These are phyloP conservation scores for Kwoniella heveanensis DNA, from an alignment of 768 basidiomycete species.

Conservation along the genomic window DNA sequence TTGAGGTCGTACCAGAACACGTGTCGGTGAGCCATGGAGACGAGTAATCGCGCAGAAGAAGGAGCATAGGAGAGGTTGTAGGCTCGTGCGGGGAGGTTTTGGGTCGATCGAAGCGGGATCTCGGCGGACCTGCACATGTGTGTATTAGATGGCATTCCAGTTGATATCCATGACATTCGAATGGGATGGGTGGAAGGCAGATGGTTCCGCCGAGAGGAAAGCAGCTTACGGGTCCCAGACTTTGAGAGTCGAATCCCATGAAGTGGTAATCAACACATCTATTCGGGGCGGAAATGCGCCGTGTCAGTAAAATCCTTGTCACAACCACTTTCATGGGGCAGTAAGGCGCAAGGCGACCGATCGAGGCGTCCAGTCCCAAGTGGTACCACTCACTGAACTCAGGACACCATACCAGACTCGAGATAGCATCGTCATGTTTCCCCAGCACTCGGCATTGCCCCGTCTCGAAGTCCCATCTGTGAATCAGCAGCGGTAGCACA, in stretches of 20 bases:
- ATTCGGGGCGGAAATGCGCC: too few species aligned
- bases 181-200: too few species aligned
- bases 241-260: constrained; percentile 87
- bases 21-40: constrained; percentile 86
- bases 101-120: constrained; percentile 64
- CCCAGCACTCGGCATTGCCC: constrained; percentile 76
- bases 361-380: too few species aligned
- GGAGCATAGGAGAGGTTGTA: constrained; percentile 73
- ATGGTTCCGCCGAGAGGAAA: not conserved
- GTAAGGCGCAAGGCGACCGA: too few species aligned
- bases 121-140: constrained; percentile 56
- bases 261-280: constrained; percentile 80
- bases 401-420: constrained; percentile 70
- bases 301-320: too few species aligned
- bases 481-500: too few species aligned
- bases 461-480: constrained; percentile 74
- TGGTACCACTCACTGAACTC: constrained; percentile 66
- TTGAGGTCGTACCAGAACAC: constrained; percentile 88
- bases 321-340: too few species aligned
- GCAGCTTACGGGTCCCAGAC: constrained; percentile 71
- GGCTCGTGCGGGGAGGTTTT: constrained; percentile 76
- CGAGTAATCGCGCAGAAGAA: constrained; percentile 76
- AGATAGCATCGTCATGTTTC: constrained; percentile 77
- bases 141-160: too few species aligned
- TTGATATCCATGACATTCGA: too few species aligned